Evolutionary conservation across 2,329 filamentous ascomycete genomes (phyloP).

Genomic region (Trichophyton verrucosum): DNA sequence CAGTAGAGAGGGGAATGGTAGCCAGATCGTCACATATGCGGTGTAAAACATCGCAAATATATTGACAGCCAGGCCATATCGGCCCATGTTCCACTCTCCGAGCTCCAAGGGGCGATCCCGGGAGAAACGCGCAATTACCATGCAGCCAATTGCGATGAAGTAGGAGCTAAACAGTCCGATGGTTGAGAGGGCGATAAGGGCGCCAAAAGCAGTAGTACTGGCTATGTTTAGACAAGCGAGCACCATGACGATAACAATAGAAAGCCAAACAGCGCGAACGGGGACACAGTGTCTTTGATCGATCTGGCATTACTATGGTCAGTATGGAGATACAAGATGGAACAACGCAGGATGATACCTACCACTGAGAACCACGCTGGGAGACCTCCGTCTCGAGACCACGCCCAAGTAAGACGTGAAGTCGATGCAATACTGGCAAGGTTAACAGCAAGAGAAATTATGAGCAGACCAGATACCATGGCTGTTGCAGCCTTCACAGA

Average conservation of each 20-base stretch:
- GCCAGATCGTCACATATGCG: conserved; percentile 21
- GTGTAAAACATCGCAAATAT: conserved; percentile 26
- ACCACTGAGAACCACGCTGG: conserved; percentile 28
- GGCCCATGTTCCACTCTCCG: conserved; percentile 24
- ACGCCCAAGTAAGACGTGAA: conserved; percentile 39
- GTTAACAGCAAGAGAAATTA: conserved; percentile 29
- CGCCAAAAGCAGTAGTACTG: conserved; percentile 28
- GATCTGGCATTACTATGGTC: conserved; percentile 19
- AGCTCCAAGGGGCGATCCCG: conserved; percentile 11
- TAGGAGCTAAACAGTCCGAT: conserved; percentile 30
- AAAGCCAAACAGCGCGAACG: conserved; percentile 26
- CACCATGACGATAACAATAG: conserved; percentile 22
- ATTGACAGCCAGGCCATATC: conserved; percentile 23
- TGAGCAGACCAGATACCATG: conserved; percentile 28
- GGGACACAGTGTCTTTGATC: conserved; percentile 25
- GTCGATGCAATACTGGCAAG: conserved; percentile 37
- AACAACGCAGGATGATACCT: conserved; percentile 1
- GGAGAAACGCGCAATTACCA: conserved; percentile 24
- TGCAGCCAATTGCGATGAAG: conserved; percentile 27
- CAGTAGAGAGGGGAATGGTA: conserved; percentile 24
- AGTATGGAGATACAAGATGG: neutral
- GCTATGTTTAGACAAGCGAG: conserved; percentile 32
- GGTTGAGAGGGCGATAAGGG: conserved; percentile 29
- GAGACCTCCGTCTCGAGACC: conserved; percentile 37
- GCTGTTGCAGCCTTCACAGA: conserved; percentile 32